Evolutionary conservation across 2,329 filamentous ascomycete species (phyloP), one percentile per base, ranked within the genome.

Genomic region (Aspergillus piperis): DNA sequence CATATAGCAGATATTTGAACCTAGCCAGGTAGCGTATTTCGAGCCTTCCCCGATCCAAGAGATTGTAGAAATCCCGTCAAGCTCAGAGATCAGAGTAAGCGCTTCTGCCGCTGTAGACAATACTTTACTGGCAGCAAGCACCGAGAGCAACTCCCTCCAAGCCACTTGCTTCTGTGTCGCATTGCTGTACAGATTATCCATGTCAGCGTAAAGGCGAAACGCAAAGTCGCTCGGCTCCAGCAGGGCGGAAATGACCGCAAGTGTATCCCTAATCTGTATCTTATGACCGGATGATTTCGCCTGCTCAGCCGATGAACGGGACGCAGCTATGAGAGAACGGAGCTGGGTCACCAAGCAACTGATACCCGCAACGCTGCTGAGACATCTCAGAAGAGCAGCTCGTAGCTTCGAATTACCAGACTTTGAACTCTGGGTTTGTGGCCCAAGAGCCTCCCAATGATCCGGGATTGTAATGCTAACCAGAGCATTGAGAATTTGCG

Each of bases 261-360:
- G 50, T 8, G 72, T 60, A 58, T 78, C 73, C 59, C 65, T 68
- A 42, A 78, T 70, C n/a, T 73, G 63, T 7, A 73, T 59, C 25
- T 74, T 62, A 62, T 66, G 65, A 57, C 67, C 70, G 50, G 77
- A 76, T 58, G 73, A 75, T 53, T 76, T 69, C 15, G 69, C 66
- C 56, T 71, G 60, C 30, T 71, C 65, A 44, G 68, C 61, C 32
- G 67, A 64, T 42, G 66, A 65, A 17, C 65, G 66, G 38, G 64
- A 62, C 10, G 65, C 60, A 57, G 70, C 62, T 52, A 88, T 82
- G 17, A 91, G 78, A 19, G 83, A 81, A 61, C 85, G 87, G 30
- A 96, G 77, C 56, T 89, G 86, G n/a, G 87, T 82, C 8, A 92
- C 73, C 27, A 93, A 72, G n/a, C 90, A 89, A 62, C 92, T 94